Evolutionary conservation across 2,329 filamentous ascomycete species (phyloP).

Genomic region (Hypoxylon sp.): DNA sequence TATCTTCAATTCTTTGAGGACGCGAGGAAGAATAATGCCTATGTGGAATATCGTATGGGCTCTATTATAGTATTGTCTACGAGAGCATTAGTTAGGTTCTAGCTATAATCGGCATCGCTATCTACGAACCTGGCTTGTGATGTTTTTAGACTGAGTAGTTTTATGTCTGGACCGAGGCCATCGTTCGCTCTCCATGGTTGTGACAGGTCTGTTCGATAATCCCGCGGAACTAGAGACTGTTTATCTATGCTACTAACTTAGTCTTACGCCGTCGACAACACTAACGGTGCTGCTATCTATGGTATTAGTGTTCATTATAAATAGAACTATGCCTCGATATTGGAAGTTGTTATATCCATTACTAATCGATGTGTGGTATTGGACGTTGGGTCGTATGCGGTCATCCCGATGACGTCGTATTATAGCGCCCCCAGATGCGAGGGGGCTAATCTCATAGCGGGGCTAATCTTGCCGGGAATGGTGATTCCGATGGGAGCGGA

Average conservation of each 20-base stretch:
- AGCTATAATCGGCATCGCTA: neutral
- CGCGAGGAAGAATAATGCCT: slow-evolving; percentile 24
- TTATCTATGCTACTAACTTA: neutral
- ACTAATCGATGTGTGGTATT: neutral
- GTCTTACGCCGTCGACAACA: neutral
- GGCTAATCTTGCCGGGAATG: slow-evolving; percentile 28
- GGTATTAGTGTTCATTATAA: neutral
- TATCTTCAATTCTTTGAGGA: slow-evolving; percentile 29
- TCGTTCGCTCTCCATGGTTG: neutral
- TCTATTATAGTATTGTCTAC: neutral
- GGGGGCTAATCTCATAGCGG: slow-evolving; percentile 15
- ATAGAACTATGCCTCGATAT: neutral
- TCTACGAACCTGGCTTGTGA: neutral
- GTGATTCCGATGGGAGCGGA: slow-evolving; percentile 32
- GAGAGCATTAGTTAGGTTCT: neutral
- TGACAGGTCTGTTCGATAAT: neutral
- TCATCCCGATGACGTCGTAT: slow-evolving; percentile 19
- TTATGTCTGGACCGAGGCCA: neutral
- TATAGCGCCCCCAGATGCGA: slow-evolving; percentile 8
- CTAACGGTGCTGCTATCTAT: neutral
- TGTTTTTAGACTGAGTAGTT: neutral
- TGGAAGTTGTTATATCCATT: neutral
- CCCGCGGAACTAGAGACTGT: neutral
- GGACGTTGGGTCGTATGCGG: neutral
- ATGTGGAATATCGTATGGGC: neutral